Conservation (phyloP, 371 early-diverging fungal species). For the Syncephalastrum monosporum region DNA sequence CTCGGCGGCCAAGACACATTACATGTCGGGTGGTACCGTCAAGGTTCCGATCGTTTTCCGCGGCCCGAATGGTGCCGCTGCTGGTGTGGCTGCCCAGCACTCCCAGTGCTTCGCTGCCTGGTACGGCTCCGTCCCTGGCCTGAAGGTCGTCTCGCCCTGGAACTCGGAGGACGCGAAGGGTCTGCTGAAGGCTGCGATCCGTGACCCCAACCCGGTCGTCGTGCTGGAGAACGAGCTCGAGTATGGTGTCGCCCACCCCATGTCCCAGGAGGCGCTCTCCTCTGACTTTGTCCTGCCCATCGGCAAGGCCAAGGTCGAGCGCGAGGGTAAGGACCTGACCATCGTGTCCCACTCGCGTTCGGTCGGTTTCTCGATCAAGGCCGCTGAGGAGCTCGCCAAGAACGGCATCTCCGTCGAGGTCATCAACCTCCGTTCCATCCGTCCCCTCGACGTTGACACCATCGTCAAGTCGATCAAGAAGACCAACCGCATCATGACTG, state of each 20-base stretch:
- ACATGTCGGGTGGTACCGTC: slow-evolving; percentile 97
- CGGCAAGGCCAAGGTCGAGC: slow-evolving; percentile 97
- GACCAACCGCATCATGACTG: slow-evolving; percentile 96
- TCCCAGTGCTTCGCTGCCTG: slow-evolving; percentile 99
- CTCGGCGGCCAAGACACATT: slow-evolving; percentile 98
- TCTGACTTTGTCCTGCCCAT: slow-evolving; percentile 91
- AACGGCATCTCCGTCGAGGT: slow-evolving; percentile 87
- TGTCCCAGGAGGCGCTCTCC: slow-evolving; percentile 79
- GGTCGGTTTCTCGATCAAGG: slow-evolving; percentile 90
- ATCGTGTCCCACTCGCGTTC: slow-evolving; percentile 95
- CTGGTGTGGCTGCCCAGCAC: slow-evolving; percentile 99
- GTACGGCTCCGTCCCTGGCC: slow-evolving; percentile 97
- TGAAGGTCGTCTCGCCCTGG: slow-evolving; percentile 99
- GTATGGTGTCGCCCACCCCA: slow-evolving; percentile 91
- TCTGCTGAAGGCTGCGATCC: slow-evolving; percentile 94
- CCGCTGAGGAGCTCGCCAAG: slow-evolving; percentile 87
- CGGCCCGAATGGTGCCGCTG: slow-evolving; percentile 99
- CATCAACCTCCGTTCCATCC: slow-evolving; percentile 98
- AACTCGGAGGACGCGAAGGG: slow-evolving; percentile 98
- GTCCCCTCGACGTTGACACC: slow-evolving; percentile 95
- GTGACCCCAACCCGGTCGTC: slow-evolving; percentile 99
- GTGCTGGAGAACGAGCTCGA: slow-evolving; percentile 99
- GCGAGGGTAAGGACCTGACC: slow-evolving; percentile 91
- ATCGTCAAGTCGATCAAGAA: slow-evolving; percentile 95
- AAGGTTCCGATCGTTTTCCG: slow-evolving; percentile 98